Evolutionary conservation across 495 filamentous ascomycete species (phyloP), one percentile per base, ranked within the genome.

Genomic region (Astrothelium subdiscretum): DNA sequence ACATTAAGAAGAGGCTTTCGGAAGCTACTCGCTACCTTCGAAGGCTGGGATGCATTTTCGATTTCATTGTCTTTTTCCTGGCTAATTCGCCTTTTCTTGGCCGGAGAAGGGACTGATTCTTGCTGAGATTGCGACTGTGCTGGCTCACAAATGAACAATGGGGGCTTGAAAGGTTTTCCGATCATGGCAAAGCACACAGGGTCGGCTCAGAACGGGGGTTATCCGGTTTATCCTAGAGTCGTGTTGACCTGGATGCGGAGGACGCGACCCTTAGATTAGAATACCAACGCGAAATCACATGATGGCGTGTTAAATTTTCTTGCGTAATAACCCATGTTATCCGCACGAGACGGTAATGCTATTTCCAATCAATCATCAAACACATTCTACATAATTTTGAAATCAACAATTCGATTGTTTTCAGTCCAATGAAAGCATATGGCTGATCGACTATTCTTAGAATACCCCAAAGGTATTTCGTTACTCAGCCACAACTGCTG

Each of bases 71-170:
- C 62, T 1, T 61, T 26, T 12, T 70, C 57, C 27, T 40, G 24
- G 24, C 65, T 68, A 43, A 70, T 69, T 58, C 73, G 69, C 48
- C 73, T 67, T 61, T 68, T 73, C 64, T 75, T 75, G 6, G 61
- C 27, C 20, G 69, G 71, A 3, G 71, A 72, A 43, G 62, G 63
- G 11, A 31, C 42, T 5, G 20, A 20, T 22, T 48, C 20, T 31
- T 31, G 51, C 4, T 52, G 32, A 1, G 18, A 3, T 0, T 11
- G 5, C 1, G 3, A 26, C 22, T 29, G 1, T 3, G 31, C 12
- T 20, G 62, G 59, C 31, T 31, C 3, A 2, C 40, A 27, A 38
- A 57, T 31, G 29, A 70, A 22, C 24, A 65, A 18, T 2, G 67
- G 68, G 8, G 64, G 59, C 29, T 58, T 65, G 62, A 70, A 70